Percentiles rank a stretch among this genome's conserved stretches.
These are phyloP conservation scores for Heliosperma pusillum DNA, from an alignment of 148 eudicot genomes.

Conservation along the genomic window DNA sequence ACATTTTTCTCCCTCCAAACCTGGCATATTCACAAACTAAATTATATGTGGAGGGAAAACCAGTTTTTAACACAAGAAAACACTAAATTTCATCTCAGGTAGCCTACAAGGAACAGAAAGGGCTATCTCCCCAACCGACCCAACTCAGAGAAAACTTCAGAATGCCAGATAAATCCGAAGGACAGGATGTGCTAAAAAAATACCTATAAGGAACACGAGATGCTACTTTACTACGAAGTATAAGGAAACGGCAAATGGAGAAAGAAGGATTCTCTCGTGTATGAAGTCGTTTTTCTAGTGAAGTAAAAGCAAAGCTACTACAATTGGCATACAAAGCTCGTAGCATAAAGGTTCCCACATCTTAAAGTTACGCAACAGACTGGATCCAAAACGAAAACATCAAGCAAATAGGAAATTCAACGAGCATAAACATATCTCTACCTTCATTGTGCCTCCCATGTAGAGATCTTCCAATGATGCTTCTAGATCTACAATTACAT, in stretches of 20 bases:
- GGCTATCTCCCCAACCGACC: background rate
- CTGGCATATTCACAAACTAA: slow-evolving; percentile 35
- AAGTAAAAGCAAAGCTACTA: background rate
- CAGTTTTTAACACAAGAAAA: background rate
- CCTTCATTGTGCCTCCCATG: slow-evolving; percentile 96
- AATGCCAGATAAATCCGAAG: background rate
- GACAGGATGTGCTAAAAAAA: background rate
- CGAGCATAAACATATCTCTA: slow-evolving; percentile 24
- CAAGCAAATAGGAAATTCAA: background rate
- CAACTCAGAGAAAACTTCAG: background rate
- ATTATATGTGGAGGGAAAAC: background rate
- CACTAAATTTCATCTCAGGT: background rate
- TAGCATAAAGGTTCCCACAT: background rate
- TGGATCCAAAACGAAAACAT: background rate
- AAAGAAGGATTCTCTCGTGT: background rate
- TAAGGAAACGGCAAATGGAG: background rate
- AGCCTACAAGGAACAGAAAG: background rate
- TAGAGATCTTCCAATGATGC: slow-evolving; percentile 92
- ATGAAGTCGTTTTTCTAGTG: background rate
- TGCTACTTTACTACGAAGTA: background rate
- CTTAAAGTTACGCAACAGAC: background rate
- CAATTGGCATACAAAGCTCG: background rate
- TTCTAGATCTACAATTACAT: slow-evolving; percentile 92
- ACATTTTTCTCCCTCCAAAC: slow-evolving; percentile 48
- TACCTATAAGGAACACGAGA: background rate